Percentiles rank a stretch among this genome's conserved stretches.
These are phyloP conservation scores for Barnettozyma botsteinii DNA, from an alignment of 805 yeast genomes.

Conservation along the genomic window DNA sequence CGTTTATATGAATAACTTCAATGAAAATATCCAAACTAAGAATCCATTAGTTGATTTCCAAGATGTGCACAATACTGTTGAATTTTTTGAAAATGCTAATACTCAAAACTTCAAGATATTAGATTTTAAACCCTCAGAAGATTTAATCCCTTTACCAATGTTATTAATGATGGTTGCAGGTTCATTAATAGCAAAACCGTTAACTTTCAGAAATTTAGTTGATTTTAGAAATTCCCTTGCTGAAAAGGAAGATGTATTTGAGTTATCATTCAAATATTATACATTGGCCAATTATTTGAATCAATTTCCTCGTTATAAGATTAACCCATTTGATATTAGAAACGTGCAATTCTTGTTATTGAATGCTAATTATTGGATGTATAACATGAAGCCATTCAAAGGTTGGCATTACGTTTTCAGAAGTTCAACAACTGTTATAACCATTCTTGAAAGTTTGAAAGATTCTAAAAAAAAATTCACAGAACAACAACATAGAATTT, in stretches of 20 bases:
- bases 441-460: conserved; percentile 18
- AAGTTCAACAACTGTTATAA: conserved; percentile 19
- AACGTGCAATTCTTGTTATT: conserved; percentile 16
- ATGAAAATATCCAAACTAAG: conserved; percentile 17
- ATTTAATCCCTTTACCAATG: conserved; percentile 13
- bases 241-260: conserved; percentile 10
- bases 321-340: conserved; percentile 14
- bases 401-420: conserved; percentile 20
- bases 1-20: conserved; percentile 12
- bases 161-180: conserved; percentile 12
- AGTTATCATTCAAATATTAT: conserved; percentile 10
- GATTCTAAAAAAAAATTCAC: conserved; percentile 16
- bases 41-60: conserved; percentile 17
- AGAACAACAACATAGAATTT: conserved; percentile 12
- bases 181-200: conserved; percentile 17
- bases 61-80: conserved; percentile 9
- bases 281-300: conserved; percentile 13
- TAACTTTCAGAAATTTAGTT: conserved; percentile 13
- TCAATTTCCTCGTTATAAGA: conserved; percentile 8
- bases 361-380: conserved; percentile 20
- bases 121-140: conserved; percentile 10
- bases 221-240: conserved; percentile 9
- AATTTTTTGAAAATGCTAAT: conserved; percentile 1
- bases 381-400: conserved; percentile 20
- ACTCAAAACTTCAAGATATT: conserved; percentile 7